Base-by-base conservation (phyloP, 2,329 filamentous ascomycete species). In the Mollisiaceae sp. region DNA sequence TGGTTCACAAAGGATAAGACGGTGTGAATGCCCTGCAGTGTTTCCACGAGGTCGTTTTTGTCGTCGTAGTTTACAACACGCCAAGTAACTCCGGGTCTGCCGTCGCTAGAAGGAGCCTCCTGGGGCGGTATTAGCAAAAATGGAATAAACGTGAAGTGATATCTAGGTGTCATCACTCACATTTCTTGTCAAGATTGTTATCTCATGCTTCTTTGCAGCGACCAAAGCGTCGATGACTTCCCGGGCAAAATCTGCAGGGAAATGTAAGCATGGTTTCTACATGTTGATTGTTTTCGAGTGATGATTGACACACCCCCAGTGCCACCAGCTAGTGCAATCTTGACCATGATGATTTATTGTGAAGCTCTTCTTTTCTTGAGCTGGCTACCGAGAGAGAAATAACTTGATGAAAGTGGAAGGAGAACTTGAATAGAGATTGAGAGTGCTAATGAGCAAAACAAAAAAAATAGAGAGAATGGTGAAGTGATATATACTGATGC, bases 221-320 rank as follows among this genome's bases (percentile, higher is more conserved):
- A 84, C 70, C 0, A 87, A 77, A 3, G 75, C 78, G 64, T 86
- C 83, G 24, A 87, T 75, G 11, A 88, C 72, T 71, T 86, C 85
- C 50, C 76, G 78, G 1, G 81, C 82, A 56, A 88, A 81, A 63
- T 85, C 85, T 87, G 55, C 24, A 39, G 24, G 4, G 50, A 56
- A 62, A 32, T 4, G 38, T 62, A 8, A 62, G 52, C 24, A 35
- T 35, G 4, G 15, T 38, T 20, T 11, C 3, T 20, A 55, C 14
- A 24, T 60, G 14, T 11, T 20, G 43, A 45, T 24, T 41, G 38
- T 2, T 12, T 27, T 4, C 4, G 50, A 18, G 32, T 32, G 8
- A 1, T 4, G 50, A 62, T 41, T 14, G 8, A 36, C 78, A 14
- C 71, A 82, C 81, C 71, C 11, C 80, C 80, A 12, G 79, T 78